Conservation (phyloP, 169 alveolate genomes). For the Babesia ovis region DNA sequence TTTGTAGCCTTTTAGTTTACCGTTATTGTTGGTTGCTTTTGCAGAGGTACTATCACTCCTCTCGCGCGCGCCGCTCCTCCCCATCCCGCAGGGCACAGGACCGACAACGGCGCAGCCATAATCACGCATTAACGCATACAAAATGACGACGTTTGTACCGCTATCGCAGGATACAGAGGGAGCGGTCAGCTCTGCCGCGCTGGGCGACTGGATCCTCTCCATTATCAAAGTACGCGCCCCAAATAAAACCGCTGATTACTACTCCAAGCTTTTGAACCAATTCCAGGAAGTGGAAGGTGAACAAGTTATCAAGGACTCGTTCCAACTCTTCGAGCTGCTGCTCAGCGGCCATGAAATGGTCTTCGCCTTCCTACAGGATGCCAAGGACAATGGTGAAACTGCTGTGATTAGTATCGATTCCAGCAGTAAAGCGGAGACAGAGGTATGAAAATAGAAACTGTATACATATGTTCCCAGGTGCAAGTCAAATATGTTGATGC, state of each 20-base stretch:
- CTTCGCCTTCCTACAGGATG: slow-evolving; percentile 71
- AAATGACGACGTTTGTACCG: slow-evolving; percentile 75
- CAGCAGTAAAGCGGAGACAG: slow-evolving; percentile 43
- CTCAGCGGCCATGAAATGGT: slow-evolving; percentile 72
- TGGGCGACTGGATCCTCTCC: slow-evolving; percentile 77
- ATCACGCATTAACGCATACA: background rate
- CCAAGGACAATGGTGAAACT: slow-evolving; percentile 69
- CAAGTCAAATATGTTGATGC: slow-evolving; percentile 46
- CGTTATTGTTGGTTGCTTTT: background rate
- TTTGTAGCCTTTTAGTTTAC: background rate
- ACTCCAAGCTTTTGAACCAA: slow-evolving; percentile 69
- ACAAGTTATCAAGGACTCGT: slow-evolving; percentile 71
- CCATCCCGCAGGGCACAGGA: slow-evolving; percentile 17
- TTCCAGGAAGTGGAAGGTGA: slow-evolving; percentile 76
- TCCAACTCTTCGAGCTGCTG: slow-evolving; percentile 70
- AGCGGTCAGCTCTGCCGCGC: slow-evolving; percentile 76
- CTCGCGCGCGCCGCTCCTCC: slow-evolving; percentile 24
- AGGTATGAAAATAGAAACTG: slow-evolving; percentile 7
- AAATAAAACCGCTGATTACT: slow-evolving; percentile 67
- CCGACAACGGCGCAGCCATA: background rate
- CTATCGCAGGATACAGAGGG: slow-evolving; percentile 77
- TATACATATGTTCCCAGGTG: slow-evolving; percentile 19
- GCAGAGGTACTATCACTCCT: background rate
- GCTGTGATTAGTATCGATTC: slow-evolving; percentile 48
- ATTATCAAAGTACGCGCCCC: slow-evolving; percentile 70